Base-by-base conservation (phyloP, 2,329 filamentous ascomycete species). In the Saccharata proteae region DNA sequence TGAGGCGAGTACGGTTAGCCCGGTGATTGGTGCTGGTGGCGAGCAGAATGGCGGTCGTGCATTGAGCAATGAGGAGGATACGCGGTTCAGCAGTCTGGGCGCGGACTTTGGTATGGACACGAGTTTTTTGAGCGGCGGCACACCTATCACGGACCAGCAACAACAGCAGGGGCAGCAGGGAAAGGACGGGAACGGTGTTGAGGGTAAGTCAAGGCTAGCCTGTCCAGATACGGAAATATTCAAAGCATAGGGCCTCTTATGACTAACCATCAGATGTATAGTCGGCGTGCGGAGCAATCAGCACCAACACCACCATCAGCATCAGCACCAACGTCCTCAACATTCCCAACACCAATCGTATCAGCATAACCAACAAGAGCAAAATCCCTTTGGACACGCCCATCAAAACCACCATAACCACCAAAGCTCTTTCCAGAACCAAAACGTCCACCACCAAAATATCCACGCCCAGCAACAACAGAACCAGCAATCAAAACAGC, bases 71-170 rank as follows among this genome's bases (percentile, higher is more conserved):
- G 54, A 55, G 40, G 47, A 54, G 21, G 50, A 55, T 10, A 56
- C 51, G 34, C 47, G 54, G 14, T 54, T 51, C 32, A 55, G 52
- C 40, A 57, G 54, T 34, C 43, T 55, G 10, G 51, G 49, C 30
- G 49, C 49, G 25, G 52, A 56, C 17, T 54, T 55, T 28, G 47
- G 42, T 10, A 43, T 49, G n/a, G 34, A 30, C 17, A 44, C 42
- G 20, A 29, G 32, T 27, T 35, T 31, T 17, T 23, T 31, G 25
- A 31, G 27, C 17, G 10, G 10, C 11, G 15, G 27, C 11, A 7
- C n/a, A n/a, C n/a, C n/a, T n/a, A n/a, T n/a, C n/a, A n/a, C n/a
- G n/a, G 9, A 15, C 11, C 18, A 11, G 8, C 10, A 29, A 29
- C 24, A 26, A 14, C 8, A 7, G 13, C 8, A 7, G 7, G 8